Conservation (phyloP, 2,329 filamentous ascomycete genomes). For the Curvularia sp. region DNA sequence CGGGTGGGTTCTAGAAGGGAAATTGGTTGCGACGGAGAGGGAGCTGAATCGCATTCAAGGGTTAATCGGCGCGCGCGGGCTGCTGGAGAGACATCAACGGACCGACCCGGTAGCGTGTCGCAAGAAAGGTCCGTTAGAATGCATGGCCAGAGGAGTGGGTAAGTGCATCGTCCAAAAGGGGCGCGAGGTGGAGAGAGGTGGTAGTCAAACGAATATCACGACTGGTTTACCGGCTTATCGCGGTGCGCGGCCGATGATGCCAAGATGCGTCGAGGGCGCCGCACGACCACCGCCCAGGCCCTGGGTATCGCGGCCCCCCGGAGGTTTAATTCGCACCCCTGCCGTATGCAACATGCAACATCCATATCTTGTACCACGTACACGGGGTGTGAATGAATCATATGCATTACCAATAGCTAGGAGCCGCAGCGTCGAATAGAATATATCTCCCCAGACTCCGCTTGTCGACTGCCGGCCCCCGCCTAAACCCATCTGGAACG, state of each 20-base stretch:
- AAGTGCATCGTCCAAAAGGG: background rate
- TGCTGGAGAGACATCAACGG: constrained; percentile 24
- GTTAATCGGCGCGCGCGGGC: constrained; percentile 6
- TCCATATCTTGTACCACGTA: background rate
- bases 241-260: constrained; percentile 1
- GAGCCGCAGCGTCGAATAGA: background rate
- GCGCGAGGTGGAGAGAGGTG: too few species aligned
- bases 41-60: constrained; percentile 9
- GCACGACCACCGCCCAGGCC: background rate
- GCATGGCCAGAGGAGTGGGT: constrained; percentile 17
- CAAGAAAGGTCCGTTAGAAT: constrained; percentile 14
- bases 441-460: background rate
- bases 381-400: background rate
- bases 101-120: constrained; percentile 32
- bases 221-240: background rate
- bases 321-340: background rate
- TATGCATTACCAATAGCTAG: background rate
- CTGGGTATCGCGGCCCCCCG: background rate
- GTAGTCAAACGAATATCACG: background rate
- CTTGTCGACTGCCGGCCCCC: background rate
- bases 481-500: background rate
- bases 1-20: background rate
- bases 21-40: constrained; percentile 7
- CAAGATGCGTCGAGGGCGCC: background rate
- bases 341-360: background rate